phyloP scores from a whole-genome alignment of 2,329 filamentous ascomycete genomes.

The Metarhizium robertsii region DNA sequence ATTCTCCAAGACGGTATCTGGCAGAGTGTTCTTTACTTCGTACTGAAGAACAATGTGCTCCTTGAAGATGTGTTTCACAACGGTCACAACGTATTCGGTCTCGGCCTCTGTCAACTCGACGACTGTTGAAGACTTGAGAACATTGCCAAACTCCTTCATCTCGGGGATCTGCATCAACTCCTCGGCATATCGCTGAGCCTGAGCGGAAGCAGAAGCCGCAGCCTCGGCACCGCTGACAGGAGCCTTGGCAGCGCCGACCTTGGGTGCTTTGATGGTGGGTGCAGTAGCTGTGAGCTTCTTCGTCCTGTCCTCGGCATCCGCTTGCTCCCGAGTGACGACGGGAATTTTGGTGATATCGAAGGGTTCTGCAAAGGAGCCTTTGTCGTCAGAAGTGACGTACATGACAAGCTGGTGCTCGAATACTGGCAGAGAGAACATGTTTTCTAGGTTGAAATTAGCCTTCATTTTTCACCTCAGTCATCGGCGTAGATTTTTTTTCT shows the following conservation, averaged over 20 bases:
- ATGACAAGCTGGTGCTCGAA: constrained; percentile 96
- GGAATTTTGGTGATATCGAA: constrained; percentile 91
- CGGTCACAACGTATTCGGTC: constrained; percentile 90
- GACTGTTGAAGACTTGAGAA: constrained; percentile 82
- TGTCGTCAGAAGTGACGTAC: constrained; percentile 91
- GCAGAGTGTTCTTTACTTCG: constrained; percentile 94
- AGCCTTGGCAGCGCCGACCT: constrained; percentile 66
- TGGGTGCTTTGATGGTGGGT: constrained; percentile 88
- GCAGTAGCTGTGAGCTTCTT: constrained; percentile 94
- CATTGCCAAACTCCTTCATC: constrained; percentile 76
- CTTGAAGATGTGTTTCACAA: constrained; percentile 97
- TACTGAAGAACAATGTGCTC: constrained; percentile 94
- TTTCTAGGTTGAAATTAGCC: constrained; percentile 47
- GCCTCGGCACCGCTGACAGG: constrained; percentile 62
- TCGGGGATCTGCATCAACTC: constrained; percentile 85
- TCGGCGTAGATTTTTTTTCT: not conserved
- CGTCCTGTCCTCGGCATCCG: constrained; percentile 87
- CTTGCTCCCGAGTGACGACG: constrained; percentile 90
- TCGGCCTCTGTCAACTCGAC: constrained; percentile 94
- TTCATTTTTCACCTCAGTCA: not conserved
- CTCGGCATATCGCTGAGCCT: constrained; percentile 80
- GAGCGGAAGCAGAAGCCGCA: constrained; percentile 65
- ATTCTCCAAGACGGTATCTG: constrained; percentile 82
- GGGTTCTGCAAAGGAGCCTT: constrained; percentile 70
- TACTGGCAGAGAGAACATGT: constrained; percentile 86